Evolutionary conservation across 164 flowering plant species (phyloP).

Genomic region (Nelumbo lutea): DNA sequence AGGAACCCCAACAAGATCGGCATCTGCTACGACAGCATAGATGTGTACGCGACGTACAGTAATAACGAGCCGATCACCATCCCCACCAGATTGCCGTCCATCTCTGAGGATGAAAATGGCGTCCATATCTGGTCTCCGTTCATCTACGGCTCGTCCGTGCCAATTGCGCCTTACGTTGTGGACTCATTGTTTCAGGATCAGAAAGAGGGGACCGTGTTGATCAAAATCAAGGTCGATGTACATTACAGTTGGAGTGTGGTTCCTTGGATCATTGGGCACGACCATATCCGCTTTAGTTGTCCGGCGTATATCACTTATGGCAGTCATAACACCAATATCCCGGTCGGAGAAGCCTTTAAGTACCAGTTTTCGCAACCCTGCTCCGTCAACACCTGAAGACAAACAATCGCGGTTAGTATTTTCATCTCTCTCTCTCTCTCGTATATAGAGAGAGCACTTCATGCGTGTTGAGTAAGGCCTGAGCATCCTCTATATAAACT

Average conservation of each 20-base stretch:
- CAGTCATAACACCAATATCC: conserved; percentile 16
- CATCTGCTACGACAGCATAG: conserved; percentile 64
- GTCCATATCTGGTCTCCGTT: conserved; percentile 65
- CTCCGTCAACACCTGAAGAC: conserved; percentile 26
- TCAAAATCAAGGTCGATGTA: conserved; percentile 52
- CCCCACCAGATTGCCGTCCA: conserved; percentile 37
- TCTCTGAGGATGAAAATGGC: conserved; percentile 68
- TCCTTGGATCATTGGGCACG: conserved; percentile 42
- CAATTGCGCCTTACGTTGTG: conserved; percentile 63
- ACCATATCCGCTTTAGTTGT: conserved; percentile 55
- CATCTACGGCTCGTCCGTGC: conserved; percentile 45
- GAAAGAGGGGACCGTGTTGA: conserved; percentile 25
- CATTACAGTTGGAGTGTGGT: conserved; percentile 66
- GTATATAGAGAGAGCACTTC: too few species aligned
- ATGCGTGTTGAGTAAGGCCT: too few species aligned
- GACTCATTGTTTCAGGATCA: conserved; percentile 35
- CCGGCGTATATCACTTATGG: conserved; percentile 49
- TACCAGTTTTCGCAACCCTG: conserved; percentile 40
- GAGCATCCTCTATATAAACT: too few species aligned
- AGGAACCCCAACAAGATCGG: conserved; percentile 70
- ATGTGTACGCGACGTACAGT: conserved; percentile 55
- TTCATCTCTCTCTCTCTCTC: neutral
- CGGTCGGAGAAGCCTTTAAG: conserved; percentile 46
- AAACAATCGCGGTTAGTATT: neutral
- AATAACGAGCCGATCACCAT: conserved; percentile 59